Conservation (phyloP, 495 filamentous ascomycete genomes). For the Neurospora terricola region DNA sequence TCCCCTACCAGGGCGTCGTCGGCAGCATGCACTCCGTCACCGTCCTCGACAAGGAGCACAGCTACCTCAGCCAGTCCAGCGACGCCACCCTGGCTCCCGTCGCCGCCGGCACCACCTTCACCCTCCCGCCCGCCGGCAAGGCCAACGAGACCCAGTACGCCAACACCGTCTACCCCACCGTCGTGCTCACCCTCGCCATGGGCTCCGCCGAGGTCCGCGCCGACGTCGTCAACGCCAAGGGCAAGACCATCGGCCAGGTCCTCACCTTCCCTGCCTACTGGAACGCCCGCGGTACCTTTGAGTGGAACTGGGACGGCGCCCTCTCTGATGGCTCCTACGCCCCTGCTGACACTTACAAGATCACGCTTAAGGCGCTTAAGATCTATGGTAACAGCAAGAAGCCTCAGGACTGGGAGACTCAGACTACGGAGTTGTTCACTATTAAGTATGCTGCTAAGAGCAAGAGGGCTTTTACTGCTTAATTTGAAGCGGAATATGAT, state of each 20-base stretch:
- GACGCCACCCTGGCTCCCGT: constrained; percentile 25
- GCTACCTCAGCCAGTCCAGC: constrained; percentile 22
- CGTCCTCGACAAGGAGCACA: constrained; percentile 26
- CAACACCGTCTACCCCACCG: constrained; percentile 17
- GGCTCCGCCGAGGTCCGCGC: constrained; percentile 35
- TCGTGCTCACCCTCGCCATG: constrained; percentile 27
- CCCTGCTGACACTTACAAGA: constrained; percentile 35
- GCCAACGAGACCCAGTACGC: constrained; percentile 24
- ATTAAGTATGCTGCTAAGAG: constrained; percentile 10
- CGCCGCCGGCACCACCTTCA: constrained; percentile 28
- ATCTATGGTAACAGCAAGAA: constrained; percentile 30
- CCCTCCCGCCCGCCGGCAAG: constrained; percentile 26
- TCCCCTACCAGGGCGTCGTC: constrained; percentile 42
- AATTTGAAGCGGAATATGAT: background rate
- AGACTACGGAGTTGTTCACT: constrained; percentile 18
- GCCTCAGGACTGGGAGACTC: constrained; percentile 12
- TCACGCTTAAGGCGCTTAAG: constrained; percentile 32
- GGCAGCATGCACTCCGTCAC: constrained; percentile 32
- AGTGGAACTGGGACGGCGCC: constrained; percentile 30
- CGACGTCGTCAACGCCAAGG: constrained; percentile 28
- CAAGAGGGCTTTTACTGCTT: background rate
- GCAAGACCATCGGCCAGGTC: constrained; percentile 26
- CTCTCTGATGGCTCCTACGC: constrained; percentile 32
- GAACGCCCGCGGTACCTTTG: constrained; percentile 27
- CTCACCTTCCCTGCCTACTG: constrained; percentile 28